phyloP scores from a whole-genome alignment of 139 green algal genomes.

The Chlorella sp. region DNA sequence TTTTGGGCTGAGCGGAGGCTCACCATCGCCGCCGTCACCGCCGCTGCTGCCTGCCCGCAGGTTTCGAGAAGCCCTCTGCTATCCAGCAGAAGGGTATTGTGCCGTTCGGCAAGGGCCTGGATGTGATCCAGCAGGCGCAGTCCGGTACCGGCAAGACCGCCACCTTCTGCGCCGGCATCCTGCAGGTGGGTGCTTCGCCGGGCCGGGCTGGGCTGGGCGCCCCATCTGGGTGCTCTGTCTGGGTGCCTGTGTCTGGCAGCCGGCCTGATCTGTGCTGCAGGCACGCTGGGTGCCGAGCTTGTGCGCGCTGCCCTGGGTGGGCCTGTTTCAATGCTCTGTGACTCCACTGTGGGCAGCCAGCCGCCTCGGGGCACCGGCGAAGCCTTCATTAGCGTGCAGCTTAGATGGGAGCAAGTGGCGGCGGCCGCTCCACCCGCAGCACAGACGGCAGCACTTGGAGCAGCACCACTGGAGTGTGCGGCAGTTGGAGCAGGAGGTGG shows the following conservation, averaged over 20 bases:
- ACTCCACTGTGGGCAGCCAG: too few relatives aligned
- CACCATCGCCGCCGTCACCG: neutral
- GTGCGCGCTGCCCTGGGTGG: too few relatives aligned
- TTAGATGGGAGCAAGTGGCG: too few relatives aligned
- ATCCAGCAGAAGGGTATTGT: slow-evolving; percentile 99
- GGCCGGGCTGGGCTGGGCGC: neutral
- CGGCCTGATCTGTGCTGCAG: neutral
- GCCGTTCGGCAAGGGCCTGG: slow-evolving; percentile 96
- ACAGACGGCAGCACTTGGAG: too few relatives aligned
- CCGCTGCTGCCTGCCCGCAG: slow-evolving; percentile 29
- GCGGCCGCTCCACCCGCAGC: too few relatives aligned
- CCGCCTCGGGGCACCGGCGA: too few relatives aligned
- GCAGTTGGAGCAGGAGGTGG: too few relatives aligned
- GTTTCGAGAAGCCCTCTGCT: slow-evolving; percentile 99
- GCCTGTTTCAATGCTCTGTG: too few relatives aligned
- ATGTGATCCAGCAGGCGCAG: slow-evolving; percentile 99
- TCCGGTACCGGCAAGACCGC: slow-evolving; percentile 99
- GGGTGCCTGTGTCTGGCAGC: neutral
- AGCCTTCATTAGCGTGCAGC: too few relatives aligned
- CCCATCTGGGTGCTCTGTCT: neutral
- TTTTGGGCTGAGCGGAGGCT: neutral
- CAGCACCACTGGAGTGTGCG: too few relatives aligned
- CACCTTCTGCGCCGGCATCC: slow-evolving; percentile 98
- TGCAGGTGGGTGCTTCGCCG: slow-evolving; percentile 57
- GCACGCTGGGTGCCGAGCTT: neutral